phyloP scores from a whole-genome alignment of 164 flowering plant species.

The Warburgia ugandensis region DNA sequence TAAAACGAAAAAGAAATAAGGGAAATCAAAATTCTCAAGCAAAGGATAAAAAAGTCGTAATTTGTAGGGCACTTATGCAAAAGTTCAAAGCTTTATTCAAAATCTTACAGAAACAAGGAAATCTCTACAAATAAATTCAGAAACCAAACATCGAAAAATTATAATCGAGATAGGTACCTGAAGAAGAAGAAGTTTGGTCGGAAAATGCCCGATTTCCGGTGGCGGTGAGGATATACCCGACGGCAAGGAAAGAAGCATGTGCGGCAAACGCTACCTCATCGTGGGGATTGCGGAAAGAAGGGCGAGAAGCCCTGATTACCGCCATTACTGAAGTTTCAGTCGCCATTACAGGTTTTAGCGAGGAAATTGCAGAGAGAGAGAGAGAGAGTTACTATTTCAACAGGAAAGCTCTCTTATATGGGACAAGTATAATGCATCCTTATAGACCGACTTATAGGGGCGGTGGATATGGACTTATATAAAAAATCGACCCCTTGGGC shows the following conservation, averaged over 20 bases:
- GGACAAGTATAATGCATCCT: too few species aligned
- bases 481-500: neutral
- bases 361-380: neutral
- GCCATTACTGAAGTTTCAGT: slow-evolving; percentile 11
- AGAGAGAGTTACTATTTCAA: neutral
- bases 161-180: neutral
- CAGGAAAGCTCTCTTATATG: neutral
- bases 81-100: neutral
- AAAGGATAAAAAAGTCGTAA: neutral
- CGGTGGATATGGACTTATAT: neutral
- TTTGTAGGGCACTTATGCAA: neutral
- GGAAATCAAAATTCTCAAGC: neutral
- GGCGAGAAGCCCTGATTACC: slow-evolving; percentile 15
- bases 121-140: too few species aligned
- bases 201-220: slow-evolving; percentile 9
- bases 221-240: slow-evolving; percentile 15
- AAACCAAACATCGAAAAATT: neutral
- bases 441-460: neutral
- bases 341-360: slow-evolving; percentile 6
- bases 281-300: slow-evolving; percentile 9
- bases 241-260: slow-evolving; percentile 14
- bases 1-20: neutral
- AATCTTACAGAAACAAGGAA: neutral
- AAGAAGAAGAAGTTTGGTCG: slow-evolving; percentile 3
- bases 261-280: slow-evolving; percentile 11